Conservation (phyloP, 495 filamentous ascomycete genomes). For the Penicillium cinerascens region DNA sequence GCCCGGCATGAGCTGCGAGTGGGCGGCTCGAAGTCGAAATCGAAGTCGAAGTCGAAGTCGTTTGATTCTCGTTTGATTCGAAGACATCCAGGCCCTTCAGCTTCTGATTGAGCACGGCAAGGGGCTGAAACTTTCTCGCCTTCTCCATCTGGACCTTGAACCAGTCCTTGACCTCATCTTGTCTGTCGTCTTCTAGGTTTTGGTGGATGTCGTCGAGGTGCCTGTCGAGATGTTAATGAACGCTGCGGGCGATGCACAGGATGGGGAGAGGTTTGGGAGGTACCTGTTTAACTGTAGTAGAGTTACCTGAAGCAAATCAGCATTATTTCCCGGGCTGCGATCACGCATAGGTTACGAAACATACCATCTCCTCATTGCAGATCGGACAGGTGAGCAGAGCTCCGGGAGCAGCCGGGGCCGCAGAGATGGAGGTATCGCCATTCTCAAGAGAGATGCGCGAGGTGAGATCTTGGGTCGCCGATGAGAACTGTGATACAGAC, state of each 20-base stretch:
- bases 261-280: background rate
- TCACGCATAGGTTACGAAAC: constrained; percentile 1
- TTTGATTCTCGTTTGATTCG: constrained; percentile 78
- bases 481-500: constrained; percentile 57
- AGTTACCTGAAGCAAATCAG: constrained; percentile 56
- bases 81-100: constrained; percentile 96
- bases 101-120: constrained; percentile 90
- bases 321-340: constrained; percentile 1
- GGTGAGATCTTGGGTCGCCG: constrained; percentile 56
- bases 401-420: constrained; percentile 52
- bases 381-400: constrained; percentile 84
- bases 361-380: constrained; percentile 93
- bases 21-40: constrained; percentile 28
- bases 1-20: constrained; percentile 27
- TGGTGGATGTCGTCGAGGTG: constrained; percentile 94
- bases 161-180: constrained; percentile 98
- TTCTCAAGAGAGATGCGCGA: constrained; percentile 56
- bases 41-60: constrained; percentile 25
- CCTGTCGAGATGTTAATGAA: constrained; percentile 38
- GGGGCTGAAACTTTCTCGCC: constrained; percentile 91
- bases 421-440: constrained; percentile 44
- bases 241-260: constrained; percentile 5
- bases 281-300: constrained; percentile 89
- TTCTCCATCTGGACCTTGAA: constrained; percentile 95
- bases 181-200: constrained; percentile 86